phyloP scores from a whole-genome alignment of 2,329 filamentous ascomycete genomes.

The Neonectria ditissima region DNA sequence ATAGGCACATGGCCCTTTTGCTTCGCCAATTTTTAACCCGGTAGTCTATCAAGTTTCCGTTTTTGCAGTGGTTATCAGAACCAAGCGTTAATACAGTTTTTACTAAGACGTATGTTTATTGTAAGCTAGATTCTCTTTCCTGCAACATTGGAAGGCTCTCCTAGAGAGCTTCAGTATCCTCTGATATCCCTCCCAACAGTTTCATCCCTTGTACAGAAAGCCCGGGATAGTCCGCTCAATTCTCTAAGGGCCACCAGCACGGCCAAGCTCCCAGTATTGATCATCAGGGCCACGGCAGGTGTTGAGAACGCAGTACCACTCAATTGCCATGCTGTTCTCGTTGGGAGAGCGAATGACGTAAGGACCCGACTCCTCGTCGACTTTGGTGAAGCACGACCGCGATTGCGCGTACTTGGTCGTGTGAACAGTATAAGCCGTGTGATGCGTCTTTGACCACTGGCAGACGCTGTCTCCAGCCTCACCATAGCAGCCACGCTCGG shows the following conservation, averaged over 20 bases:
- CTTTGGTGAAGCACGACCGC: neutral
- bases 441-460: neutral
- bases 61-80: no score
- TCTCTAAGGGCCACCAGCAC: neutral
- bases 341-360: slow-evolving; percentile 4
- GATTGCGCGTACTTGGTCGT: neutral
- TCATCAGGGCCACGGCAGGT: neutral
- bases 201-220: neutral
- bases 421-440: neutral
- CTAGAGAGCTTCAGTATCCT: no score
- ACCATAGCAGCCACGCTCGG: neutral
- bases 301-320: slow-evolving; percentile 2
- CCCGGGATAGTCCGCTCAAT: neutral
- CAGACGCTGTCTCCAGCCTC: slow-evolving; percentile 1
- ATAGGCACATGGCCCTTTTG: neutral
- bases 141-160: no score
- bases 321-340: neutral
- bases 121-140: neutral
- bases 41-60: no score
- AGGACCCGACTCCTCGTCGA: neutral
- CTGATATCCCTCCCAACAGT: no score
- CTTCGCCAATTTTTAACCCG: neutral
- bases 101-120: neutral
- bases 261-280: slow-evolving; percentile 1
- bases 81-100: no score